Conservation (phyloP, 1,284 basidiomycete species). For the Rhodotorula sp. region DNA sequence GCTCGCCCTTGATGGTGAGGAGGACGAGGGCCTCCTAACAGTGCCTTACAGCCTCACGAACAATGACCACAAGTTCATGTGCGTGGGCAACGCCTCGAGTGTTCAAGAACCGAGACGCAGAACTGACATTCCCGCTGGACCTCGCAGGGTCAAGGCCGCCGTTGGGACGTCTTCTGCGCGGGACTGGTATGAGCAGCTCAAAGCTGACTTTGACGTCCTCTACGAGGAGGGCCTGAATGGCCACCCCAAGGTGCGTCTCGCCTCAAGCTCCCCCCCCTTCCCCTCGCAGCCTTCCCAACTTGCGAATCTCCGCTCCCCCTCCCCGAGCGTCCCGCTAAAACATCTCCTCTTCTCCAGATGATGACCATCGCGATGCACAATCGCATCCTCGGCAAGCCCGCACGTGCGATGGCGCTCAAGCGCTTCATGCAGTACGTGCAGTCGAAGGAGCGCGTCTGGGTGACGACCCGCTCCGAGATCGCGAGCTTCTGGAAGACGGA, state of each 20-base stretch:
- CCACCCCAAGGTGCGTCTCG: conserved; percentile 18
- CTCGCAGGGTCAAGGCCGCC: conserved; percentile 28
- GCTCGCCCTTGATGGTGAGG: conserved; percentile 37
- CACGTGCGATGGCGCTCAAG: conserved; percentile 49
- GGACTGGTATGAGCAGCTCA: conserved; percentile 50
- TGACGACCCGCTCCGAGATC: conserved; percentile 51
- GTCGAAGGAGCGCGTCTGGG: conserved; percentile 51
- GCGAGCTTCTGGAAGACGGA: conserved; percentile 50
- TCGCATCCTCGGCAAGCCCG: conserved; percentile 52
- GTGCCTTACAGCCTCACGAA: conserved; percentile 52
- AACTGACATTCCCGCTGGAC: no score
- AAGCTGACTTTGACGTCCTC: conserved; percentile 52
- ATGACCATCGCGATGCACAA: conserved; percentile 54
- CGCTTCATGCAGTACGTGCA: conserved; percentile 51
- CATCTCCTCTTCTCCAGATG: no score
- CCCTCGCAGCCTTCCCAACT: no score
- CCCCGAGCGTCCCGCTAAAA: no score
- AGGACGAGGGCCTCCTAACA: conserved; percentile 46
- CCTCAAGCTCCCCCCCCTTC: no score
- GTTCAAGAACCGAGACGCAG: no score
- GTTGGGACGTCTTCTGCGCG: conserved; percentile 45
- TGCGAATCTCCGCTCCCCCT: no score
- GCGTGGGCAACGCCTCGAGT: no score
- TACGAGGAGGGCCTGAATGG: conserved; percentile 49
- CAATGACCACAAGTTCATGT: conserved; percentile 51